phyloP scores from a whole-genome alignment of 805 yeast species.

The Starmera dryadoides region DNA sequence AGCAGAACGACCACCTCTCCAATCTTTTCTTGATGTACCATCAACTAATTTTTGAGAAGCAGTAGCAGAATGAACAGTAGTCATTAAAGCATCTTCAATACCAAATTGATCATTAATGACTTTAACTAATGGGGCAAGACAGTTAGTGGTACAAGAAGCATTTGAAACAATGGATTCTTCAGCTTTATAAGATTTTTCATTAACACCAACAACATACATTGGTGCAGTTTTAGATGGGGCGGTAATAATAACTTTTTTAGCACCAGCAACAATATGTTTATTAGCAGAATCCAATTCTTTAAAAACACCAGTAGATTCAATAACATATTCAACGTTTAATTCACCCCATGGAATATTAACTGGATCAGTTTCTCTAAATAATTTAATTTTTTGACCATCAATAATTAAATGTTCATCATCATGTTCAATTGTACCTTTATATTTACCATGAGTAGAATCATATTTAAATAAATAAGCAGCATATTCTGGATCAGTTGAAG shows the following conservation, averaged over 20 bases:
- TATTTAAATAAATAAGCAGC: slow-evolving; percentile 73
- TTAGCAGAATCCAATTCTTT: slow-evolving; percentile 73
- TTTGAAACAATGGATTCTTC: slow-evolving; percentile 73
- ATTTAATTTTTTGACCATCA: slow-evolving; percentile 59
- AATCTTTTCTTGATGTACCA: slow-evolving; percentile 96
- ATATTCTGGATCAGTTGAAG: slow-evolving; percentile 60
- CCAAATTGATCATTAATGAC: slow-evolving; percentile 81
- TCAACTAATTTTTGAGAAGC: slow-evolving; percentile 96
- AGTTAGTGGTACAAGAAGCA: slow-evolving; percentile 95
- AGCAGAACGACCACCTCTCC: slow-evolving; percentile 98
- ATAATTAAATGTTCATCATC: slow-evolving; percentile 54
- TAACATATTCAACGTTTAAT: slow-evolving; percentile 74
- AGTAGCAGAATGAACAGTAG: slow-evolving; percentile 93
- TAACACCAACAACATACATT: slow-evolving; percentile 92
- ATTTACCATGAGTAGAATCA: slow-evolving; percentile 66
- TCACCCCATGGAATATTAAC: slow-evolving; percentile 83
- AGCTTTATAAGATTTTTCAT: slow-evolving; percentile 68
- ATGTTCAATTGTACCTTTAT: slow-evolving; percentile 48
- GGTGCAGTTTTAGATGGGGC: slow-evolving; percentile 94
- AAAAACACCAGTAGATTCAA: slow-evolving; percentile 95
- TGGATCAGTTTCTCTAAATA: slow-evolving; percentile 82
- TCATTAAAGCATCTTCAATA: slow-evolving; percentile 88
- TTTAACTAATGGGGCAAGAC: slow-evolving; percentile 93
- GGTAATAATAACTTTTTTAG: slow-evolving; percentile 90
- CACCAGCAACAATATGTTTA: slow-evolving; percentile 85